These are phyloP conservation scores for Cupressus sempervirens DNA, from an alignment of 75 land plant species.

Conservation along the genomic window DNA sequence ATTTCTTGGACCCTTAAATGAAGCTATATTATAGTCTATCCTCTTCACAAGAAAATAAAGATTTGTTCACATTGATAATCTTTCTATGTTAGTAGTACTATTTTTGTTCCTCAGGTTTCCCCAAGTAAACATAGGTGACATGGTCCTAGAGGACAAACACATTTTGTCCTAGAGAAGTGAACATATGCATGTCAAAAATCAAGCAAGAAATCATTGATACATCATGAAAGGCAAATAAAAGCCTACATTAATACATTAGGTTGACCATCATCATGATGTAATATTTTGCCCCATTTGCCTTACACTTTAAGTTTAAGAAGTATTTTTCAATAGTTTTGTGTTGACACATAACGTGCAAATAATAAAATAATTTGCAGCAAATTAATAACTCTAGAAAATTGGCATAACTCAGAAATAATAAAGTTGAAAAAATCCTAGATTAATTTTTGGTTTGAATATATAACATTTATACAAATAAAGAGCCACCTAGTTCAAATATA, in stretches of 20 bases:
- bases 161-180: neutral
- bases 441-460: no score
- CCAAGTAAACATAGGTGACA: neutral
- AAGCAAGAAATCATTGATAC: neutral
- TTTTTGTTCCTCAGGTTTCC: neutral
- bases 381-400: no score
- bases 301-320: no score
- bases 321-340: no score
- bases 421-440: no score
- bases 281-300: no score
- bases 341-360: no score
- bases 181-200: neutral
- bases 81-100: neutral
- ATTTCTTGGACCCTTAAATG: neutral
- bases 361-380: no score
- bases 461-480: no score
- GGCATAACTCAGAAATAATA: no score
- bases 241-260: neutral
- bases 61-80: neutral
- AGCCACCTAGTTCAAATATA: no score
- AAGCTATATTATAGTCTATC: neutral
- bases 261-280: neutral
- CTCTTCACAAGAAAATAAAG: neutral
- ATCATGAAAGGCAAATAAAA: neutral
- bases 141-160: neutral